Evolutionary conservation across 2,329 filamentous ascomycete genomes (phyloP), one percentile per base, ranked within the genome.

Genomic region (Trichoderma sp.): DNA sequence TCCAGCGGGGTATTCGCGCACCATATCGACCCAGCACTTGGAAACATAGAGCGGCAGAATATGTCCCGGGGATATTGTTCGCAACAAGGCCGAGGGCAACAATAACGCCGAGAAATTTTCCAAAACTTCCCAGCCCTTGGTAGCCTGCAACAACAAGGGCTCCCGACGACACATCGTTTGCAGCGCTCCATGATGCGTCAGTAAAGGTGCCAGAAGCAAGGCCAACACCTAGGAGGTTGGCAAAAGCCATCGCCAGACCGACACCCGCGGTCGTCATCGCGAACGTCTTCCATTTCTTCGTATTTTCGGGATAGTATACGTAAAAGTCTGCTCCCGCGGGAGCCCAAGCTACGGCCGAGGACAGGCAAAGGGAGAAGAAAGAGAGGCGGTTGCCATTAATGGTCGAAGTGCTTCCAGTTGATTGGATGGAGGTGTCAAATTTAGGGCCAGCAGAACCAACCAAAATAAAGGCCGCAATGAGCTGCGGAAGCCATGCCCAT

Each of bases 401-500:
- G 43, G 43, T 51, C 43, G 43, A 51, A 51, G 43, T 51, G n/a
- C 43, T 21, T 0, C 43, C 43, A 51, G 9, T 51, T 51, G 43
- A 51, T 0, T 51, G 43, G 43, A 51, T 51, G 43, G 77, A 92
- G 92, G 71, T 89, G 90, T 81, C 76, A 30, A 60, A 96, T 84
- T 53, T 91, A 81, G 70, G 84, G 78, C 71, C 91, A 87, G 70
- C 92, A 3, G 93, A 83, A 2, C 92, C 85, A 74, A 95, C 90
- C 71, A 94, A 80, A 82, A 94, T 92, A 75, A 94, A 88, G 77
- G 94, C 88, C 76, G 90, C 87, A 65, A 90, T 89, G 0, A 93
- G 92, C 89, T 95, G 73, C 85, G 90, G 84, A 85, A 94, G 79
- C 90, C 79, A 81, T 32, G 79, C 77, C 47, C 78, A 80, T 63